A percentile compares a stretch with the other conserved stretches of the same genome.
Conservation (phyloP, 164 flowering plant genomes). For the Nelumbo lutea region DNA sequence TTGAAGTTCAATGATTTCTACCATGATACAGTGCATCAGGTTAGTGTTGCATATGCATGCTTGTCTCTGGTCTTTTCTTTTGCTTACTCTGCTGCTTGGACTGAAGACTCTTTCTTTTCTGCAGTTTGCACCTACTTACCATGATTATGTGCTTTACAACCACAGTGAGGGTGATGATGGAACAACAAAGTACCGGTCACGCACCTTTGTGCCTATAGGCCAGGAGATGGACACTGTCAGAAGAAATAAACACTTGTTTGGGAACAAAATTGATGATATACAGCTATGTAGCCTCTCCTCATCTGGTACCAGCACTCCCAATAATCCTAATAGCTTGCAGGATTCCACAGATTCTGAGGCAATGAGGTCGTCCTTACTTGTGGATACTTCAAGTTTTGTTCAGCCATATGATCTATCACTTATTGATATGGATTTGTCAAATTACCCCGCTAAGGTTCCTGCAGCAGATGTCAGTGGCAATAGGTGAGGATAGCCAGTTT, state of each 20-base stretch:
- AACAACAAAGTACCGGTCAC: conserved; percentile 73
- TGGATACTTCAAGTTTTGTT: conserved; percentile 42
- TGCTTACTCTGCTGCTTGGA: not conserved
- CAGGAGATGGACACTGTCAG: conserved; percentile 89
- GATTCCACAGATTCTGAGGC: conserved; percentile 38
- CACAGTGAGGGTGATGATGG: conserved; percentile 80
- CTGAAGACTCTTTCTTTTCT: conserved; percentile 11
- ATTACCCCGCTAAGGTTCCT: conserved; percentile 59
- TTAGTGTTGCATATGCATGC: conserved; percentile 12
- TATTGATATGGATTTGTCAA: conserved; percentile 64
- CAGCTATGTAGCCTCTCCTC: conserved; percentile 62
- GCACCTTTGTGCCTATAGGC: conserved; percentile 96
- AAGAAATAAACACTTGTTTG: conserved; percentile 56
- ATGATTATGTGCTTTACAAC: conserved; percentile 93
- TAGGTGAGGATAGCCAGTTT: conserved; percentile 23
- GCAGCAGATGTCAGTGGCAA: conserved; percentile 32
- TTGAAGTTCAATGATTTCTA: conserved; percentile 84
- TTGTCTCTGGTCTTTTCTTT: not conserved
- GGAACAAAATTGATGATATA: conserved; percentile 62
- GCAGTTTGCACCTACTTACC: conserved; percentile 99
- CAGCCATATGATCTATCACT: conserved; percentile 62
- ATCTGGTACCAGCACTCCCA: conserved; percentile 56
- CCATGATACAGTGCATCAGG: conserved; percentile 98
- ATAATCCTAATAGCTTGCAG: conserved; percentile 14
- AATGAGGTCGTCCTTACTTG: conserved; percentile 59